Base-by-base conservation (phyloP, 2,329 filamentous ascomycete species). In the Blumeria hordei region DNA sequence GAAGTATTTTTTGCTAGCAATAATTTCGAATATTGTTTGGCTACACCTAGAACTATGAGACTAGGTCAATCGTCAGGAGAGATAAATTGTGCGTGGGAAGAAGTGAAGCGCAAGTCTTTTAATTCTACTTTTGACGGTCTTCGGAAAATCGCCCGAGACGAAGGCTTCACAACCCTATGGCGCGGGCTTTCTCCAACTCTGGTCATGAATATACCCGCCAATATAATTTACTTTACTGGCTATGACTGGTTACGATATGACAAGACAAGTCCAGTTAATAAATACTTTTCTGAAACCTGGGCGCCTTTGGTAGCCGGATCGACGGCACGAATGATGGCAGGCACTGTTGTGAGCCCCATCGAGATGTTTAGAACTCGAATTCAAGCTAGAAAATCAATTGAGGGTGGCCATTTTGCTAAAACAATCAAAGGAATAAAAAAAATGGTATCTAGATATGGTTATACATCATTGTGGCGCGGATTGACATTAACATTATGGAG, bases 171-270 rank as follows among this genome's bases (percentile, higher is more conserved):
- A 32, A 92, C 88, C 1, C 70, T 98, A 37, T 98, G 92, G 90
- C 78, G 92, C 58, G 92, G 92, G 0, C 71, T 98, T 5, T 93
- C 85, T n/a, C 90, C 92, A 0, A 98, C 92, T 0, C 71, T 98
- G 21, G 76, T 88, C 59, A 98, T 98, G 92, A 81, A 88, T 0
- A 77, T 98, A 6, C 92, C 92, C 0, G 87, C 81, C 32, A 98
- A 98, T 66, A 92, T 98, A 61, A 96, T 98, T 60, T 98, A 98
- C 69, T 95, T 96, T 64, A 93, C 92, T 11, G 92, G 92, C 41
- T 98, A 98, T 68, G 92, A 98, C 65, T 95, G 88, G 83, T 67
- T 98, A 57, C 81, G 92, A 37, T 84, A 76, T 59, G 83, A 85
- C 62, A 71, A 72, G 0, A 70, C 70, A 44, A 94, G 85, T 61